Conservation (phyloP, 1,284 basidiomycete genomes). For the Naganishia liquefaciens region DNA sequence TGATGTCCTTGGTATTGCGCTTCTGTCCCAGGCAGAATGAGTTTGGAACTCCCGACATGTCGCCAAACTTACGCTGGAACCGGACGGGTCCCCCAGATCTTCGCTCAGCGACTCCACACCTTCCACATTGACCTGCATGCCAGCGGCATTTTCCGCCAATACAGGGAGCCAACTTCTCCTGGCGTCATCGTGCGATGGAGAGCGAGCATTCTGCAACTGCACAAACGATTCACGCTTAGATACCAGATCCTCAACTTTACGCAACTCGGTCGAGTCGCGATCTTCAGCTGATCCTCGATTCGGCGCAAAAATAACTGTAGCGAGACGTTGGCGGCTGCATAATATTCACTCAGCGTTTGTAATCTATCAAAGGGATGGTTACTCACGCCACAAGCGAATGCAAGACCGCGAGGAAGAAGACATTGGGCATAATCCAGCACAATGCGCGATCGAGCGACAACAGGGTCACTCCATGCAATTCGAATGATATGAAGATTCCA, state of each 20-base stretch:
- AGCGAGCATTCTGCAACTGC: neutral
- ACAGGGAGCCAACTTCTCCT: slow-evolving; percentile 5
- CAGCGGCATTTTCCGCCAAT: neutral
- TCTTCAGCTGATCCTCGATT: neutral
- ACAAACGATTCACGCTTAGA: neutral
- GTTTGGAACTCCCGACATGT: neutral
- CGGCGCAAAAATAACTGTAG: slow-evolving; percentile 16
- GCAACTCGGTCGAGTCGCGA: slow-evolving; percentile 9
- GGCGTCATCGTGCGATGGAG: slow-evolving; percentile 3
- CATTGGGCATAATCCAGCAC: slow-evolving; percentile 19
- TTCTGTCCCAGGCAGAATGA: neutral
- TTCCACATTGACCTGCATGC: slow-evolving; percentile 3
- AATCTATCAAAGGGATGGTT: neutral
- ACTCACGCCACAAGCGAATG: slow-evolving; percentile 19
- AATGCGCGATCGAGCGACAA: slow-evolving; percentile 15
- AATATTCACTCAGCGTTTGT: neutral
- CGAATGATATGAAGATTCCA: slow-evolving; percentile 17
- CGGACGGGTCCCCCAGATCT: neutral
- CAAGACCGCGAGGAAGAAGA: slow-evolving; percentile 11
- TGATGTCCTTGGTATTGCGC: neutral
- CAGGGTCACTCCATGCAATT: slow-evolving; percentile 6
- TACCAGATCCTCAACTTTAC: neutral
- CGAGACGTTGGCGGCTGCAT: slow-evolving; percentile 10
- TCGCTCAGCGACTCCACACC: neutral
- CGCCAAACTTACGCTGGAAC: neutral